Evolutionary conservation across 192 early-diverging fungal genomes (phyloP).

Genomic region (Funneliformis mosseae): DNA sequence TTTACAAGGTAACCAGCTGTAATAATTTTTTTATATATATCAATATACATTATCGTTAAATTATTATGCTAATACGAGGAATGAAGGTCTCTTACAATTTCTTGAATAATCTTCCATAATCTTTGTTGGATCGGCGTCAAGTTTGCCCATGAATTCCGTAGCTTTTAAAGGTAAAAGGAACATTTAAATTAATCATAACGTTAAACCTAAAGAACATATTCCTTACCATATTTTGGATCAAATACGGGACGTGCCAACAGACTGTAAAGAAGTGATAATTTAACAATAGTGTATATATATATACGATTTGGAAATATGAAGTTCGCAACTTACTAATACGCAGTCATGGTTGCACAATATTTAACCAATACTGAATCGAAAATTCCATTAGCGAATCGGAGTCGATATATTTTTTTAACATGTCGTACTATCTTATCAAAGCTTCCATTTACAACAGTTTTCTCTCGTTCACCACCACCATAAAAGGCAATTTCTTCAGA

Average conservation of each 20-base stretch:
- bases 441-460: constrained; percentile 63
- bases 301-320: neutral
- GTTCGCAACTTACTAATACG: constrained; percentile 56
- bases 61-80: neutral
- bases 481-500: constrained; percentile 86
- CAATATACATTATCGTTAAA: neutral
- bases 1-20: constrained; percentile 64
- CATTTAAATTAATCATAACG: neutral
- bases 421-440: constrained; percentile 62
- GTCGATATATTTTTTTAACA: constrained; percentile 59
- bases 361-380: constrained; percentile 67
- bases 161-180: constrained; percentile 41
- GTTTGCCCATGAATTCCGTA: constrained; percentile 56
- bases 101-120: constrained; percentile 64
- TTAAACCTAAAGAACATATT: neutral
- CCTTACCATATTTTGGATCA: constrained; percentile 54
- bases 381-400: constrained; percentile 65
- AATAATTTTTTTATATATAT: neutral
- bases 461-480: constrained; percentile 67
- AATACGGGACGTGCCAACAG: constrained; percentile 64
- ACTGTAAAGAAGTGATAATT: constrained; percentile 41
- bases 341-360: constrained; percentile 68
- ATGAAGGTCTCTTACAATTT: constrained; percentile 49
- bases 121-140: constrained; percentile 54
- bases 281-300: too few species aligned